Percentiles rank a stretch among this genome's conserved stretches.
phyloP scores from a whole-genome alignment of 1,139 yeast species.

The Taphrina populina region DNA sequence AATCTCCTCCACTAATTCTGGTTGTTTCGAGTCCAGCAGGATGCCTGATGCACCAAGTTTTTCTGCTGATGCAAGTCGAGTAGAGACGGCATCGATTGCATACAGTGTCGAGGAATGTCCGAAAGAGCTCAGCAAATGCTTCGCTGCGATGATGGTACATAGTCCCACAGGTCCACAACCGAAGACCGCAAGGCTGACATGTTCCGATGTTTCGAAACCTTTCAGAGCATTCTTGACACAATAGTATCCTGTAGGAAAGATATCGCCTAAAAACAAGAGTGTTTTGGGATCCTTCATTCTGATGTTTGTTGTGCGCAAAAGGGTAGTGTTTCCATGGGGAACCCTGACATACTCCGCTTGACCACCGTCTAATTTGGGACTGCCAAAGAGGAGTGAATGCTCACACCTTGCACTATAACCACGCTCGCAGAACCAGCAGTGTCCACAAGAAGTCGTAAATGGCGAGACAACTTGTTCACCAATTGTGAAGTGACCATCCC shows the following conservation, averaged over 20 bases:
- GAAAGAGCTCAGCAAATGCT: constrained; percentile 49
- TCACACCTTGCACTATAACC: constrained; percentile 58
- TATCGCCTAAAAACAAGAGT: constrained; percentile 63
- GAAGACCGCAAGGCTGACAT: constrained; percentile 47
- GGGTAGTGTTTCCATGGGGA: constrained; percentile 52
- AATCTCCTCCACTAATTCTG: constrained; percentile 41
- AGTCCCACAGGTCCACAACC: constrained; percentile 70
- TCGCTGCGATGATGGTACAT: constrained; percentile 55
- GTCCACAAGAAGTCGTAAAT: constrained; percentile 48
- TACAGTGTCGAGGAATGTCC: constrained; percentile 43
- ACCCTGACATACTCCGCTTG: constrained; percentile 62
- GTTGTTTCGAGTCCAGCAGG: constrained; percentile 46
- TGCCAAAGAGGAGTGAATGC: constrained; percentile 57
- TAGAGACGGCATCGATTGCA: constrained; percentile 55
- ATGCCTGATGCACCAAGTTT: constrained; percentile 54
- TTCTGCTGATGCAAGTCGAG: constrained; percentile 52
- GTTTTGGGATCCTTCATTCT: constrained; percentile 49
- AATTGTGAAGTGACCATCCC: constrained; percentile 45
- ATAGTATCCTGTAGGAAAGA: constrained; percentile 60
- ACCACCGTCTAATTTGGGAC: constrained; percentile 57
- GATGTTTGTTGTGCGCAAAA: constrained; percentile 46
- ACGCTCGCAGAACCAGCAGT: constrained; percentile 56
- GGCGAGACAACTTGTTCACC: constrained; percentile 46
- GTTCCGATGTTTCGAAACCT: constrained; percentile 44
- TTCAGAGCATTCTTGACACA: constrained; percentile 55